A percentile compares a stretch with the other conserved stretches of the same genome.
Evolutionary conservation across 2,329 filamentous ascomycete species (phyloP).

Genomic region (Cercospora sojina): DNA sequence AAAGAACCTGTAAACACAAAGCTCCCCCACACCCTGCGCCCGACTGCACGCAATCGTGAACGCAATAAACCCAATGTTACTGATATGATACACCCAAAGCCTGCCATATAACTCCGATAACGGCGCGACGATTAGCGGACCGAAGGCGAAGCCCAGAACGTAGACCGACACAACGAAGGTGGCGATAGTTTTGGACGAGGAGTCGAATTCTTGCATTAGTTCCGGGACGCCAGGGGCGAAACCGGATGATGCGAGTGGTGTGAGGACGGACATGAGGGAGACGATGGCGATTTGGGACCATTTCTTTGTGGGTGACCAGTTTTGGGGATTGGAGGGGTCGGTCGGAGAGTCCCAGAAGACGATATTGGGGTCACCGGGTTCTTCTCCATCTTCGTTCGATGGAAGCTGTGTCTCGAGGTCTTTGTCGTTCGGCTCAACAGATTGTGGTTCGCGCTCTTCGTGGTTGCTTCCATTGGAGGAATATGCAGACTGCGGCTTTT

Average conservation of each 20-base stretch:
- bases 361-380: slow-evolving; percentile 48
- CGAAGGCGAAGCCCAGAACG: slow-evolving; percentile 55
- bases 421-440: neutral
- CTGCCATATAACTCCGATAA: slow-evolving; percentile 41
- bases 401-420: slow-evolving; percentile 2
- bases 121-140: slow-evolving; percentile 46
- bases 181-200: slow-evolving; percentile 52
- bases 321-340: slow-evolving; percentile 57
- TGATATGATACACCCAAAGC: slow-evolving; percentile 32
- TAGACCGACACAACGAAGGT: slow-evolving; percentile 67
- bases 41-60: slow-evolving; percentile 37
- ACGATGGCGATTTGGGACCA: slow-evolving; percentile 50
- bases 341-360: slow-evolving; percentile 61
- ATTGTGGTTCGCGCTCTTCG: neutral
- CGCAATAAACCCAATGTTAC: slow-evolving; percentile 35
- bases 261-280: slow-evolving; percentile 51
- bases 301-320: slow-evolving; percentile 55
- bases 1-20: slow-evolving; percentile 37
- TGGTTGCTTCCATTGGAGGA: neutral
- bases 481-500: neutral
- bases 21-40: slow-evolving; percentile 31
- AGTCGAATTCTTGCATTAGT: slow-evolving; percentile 62
- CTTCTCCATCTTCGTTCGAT: neutral
- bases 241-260: slow-evolving; percentile 58
- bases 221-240: slow-evolving; percentile 66